Percentiles rank a stretch among this genome's conserved stretches.
These are phyloP conservation scores for Ceratobasidium papillatum DNA, from an alignment of 1,284 basidiomycete genomes.

Conservation along the genomic window DNA sequence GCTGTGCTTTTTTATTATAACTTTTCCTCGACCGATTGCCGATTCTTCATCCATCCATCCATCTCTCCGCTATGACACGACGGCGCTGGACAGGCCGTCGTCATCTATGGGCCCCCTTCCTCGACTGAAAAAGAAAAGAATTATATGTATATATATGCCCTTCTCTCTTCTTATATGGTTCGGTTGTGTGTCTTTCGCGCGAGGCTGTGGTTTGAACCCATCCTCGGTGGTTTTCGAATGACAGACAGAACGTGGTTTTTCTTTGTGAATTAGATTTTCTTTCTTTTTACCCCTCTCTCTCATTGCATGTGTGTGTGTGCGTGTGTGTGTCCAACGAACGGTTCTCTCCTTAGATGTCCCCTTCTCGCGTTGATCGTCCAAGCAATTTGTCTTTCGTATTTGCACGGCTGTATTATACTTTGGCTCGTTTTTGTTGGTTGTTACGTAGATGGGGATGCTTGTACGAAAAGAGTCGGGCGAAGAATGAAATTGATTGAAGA, in stretches of 20 bases:
- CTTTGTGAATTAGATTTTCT: background rate
- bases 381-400: background rate
- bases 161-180: background rate
- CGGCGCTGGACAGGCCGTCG: conserved; percentile 15
- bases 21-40: conserved; percentile 1
- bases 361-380: background rate
- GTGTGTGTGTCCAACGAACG: background rate
- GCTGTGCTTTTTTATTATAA: conserved; percentile 4
- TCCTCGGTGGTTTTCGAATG: conserved; percentile 31
- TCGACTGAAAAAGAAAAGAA: background rate
- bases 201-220: conserved; percentile 3
- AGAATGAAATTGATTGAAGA: background rate
- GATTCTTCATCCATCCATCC: background rate
- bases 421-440: no score
- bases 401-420: background rate
- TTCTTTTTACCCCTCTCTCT: background rate
- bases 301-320: background rate
- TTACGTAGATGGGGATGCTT: background rate
- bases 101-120: conserved; percentile 2
- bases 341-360: background rate
- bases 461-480: background rate
- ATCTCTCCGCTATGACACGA: background rate
- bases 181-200: conserved; percentile 20
- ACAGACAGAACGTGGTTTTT: background rate
- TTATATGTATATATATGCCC: conserved; percentile 11